Base-by-base conservation (phyloP, 768 basidiomycete genomes). In the Suillus sp. region DNA sequence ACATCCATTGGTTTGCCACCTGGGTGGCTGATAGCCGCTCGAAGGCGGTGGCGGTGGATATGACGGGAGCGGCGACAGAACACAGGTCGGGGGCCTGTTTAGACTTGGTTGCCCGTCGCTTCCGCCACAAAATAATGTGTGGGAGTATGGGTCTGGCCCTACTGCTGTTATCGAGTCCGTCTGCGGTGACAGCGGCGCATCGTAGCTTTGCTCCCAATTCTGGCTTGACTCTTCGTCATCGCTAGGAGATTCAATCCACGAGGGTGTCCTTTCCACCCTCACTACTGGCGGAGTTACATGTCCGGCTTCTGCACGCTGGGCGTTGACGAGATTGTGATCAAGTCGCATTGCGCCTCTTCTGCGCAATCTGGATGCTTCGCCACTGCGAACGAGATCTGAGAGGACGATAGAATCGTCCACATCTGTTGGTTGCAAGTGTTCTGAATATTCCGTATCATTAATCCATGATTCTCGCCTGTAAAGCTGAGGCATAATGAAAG, bases 301-400 rank as follows among this genome's bases (percentile, higher is more conserved):
- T 57, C 69, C 69, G 2, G 60, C 42, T 67, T 74, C 75, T 20
- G 67, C 63, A 56, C 75, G 74, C 57, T 75, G 74, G n/a, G 69
- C 57, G 61, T 59, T 69, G 32, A 74, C 53, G 27, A 68, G 42
- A 43, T 70, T 73, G 63, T 80, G 80, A 74, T 88, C 86, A 38
- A 89, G 78, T 43, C 87, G 80, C 81, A 91, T 83, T 59, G 90
- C 90, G 13, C 90, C 90, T 66, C 90, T 78, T 62, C 90, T 78
- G n/a, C 90, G 83, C 60, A 91, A 76, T 6, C 90, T 80, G 4
- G 90, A 91, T 0, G 88, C 87, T 70, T 92, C 90, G 18, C 86
- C 90, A 1, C 86, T 86, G 58, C 90, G 87, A 18, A 91, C 80
- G 47, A 92, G 81, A 72, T 91, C 90, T 2, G 88, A 89, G 51